A percentile compares a stretch with the other conserved stretches of the same genome.
Conservation (phyloP, 176 grass and related monocot species). For the Musa beccarii region DNA sequence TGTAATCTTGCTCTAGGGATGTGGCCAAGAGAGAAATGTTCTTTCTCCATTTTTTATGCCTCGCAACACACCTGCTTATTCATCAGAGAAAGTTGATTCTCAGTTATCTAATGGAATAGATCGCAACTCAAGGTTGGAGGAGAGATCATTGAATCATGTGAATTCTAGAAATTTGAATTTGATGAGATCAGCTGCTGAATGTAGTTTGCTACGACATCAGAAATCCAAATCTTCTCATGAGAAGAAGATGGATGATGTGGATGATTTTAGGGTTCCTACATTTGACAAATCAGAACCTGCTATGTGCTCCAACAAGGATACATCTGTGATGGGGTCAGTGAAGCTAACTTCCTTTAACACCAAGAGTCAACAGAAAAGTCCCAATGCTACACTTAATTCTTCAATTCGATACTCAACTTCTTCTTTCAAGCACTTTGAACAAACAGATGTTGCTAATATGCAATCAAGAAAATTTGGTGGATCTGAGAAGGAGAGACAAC, state of each 20-base stretch:
- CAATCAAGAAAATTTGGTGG: constrained; percentile 19
- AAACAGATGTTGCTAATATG: constrained; percentile 14
- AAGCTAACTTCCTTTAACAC: constrained; percentile 11
- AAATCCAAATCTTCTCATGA: constrained; percentile 20
- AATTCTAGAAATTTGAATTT: not conserved
- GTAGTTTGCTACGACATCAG: constrained; percentile 25
- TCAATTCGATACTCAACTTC: constrained; percentile 16
- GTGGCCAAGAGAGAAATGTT: constrained; percentile 29
- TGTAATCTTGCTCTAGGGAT: constrained; percentile 24
- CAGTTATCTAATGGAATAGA: constrained; percentile 23
- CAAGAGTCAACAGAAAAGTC: constrained; percentile 18
- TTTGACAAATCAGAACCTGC: too few species aligned
- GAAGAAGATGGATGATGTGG: constrained; percentile 37
- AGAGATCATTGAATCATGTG: not conserved
- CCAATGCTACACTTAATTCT: constrained; percentile 10
- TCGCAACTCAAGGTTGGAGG: constrained; percentile 6
- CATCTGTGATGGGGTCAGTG: not conserved
- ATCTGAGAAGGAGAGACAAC: not conserved
- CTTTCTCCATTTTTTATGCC: constrained; percentile 51
- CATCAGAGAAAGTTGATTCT: constrained; percentile 29
- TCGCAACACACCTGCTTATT: constrained; percentile 25
- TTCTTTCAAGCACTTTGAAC: constrained; percentile 24
- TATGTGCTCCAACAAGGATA: not conserved
- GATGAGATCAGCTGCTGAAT: constrained; percentile 30
- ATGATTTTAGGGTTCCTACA: constrained; percentile 23